Evolutionary conservation across 768 basidiomycete species (phyloP), one percentile per base, ranked within the genome.

Genomic region (Lactarius evosmus): DNA sequence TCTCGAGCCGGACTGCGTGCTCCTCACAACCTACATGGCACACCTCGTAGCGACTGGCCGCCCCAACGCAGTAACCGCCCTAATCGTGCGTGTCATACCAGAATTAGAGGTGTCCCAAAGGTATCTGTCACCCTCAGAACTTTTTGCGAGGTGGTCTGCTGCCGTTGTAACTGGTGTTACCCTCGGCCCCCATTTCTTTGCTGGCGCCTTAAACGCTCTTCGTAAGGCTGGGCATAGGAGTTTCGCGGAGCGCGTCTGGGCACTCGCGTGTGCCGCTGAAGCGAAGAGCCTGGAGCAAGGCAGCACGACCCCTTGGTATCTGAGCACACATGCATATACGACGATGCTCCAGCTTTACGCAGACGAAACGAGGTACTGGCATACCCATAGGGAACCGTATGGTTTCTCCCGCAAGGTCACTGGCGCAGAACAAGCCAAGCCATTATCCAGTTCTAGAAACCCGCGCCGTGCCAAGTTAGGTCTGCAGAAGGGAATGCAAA

Each of bases 271-370:
- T 67, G 75, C 79, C 62, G 87, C 86, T 0, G 86, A 90, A 70
- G 73, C 40, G 22, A 71, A 36, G 74, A 73, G 30, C 90, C 88
- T 65, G 38, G 29, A 65, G 55, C 84, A 82, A 79, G 58, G 69
- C 0, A 70, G 72, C 7, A 65, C 59, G 12, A 51, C 66, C 25
- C 84, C 87, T 0, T 94, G 91, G 91, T 78, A 78, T 58, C 74
- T 93, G 22, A 83, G 85, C 8, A 74, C 85, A 2, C 78, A 85
- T 9, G 84, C 87, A 1, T 93, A 90, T 71, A 92, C 88, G 2
- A 75, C 82, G 55, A 89, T 92, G 85, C 71, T 93, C 61, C 78
- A 84, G 53, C 75, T 82, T 34, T 91, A 88, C 66, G 80, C 76
- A 1, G 68, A 71, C 4, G 80, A 83, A 70, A 79, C 78, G n/a